These are phyloP conservation scores for Lactarius hatsudake DNA, from an alignment of 768 basidiomycete genomes.

Conservation along the genomic window DNA sequence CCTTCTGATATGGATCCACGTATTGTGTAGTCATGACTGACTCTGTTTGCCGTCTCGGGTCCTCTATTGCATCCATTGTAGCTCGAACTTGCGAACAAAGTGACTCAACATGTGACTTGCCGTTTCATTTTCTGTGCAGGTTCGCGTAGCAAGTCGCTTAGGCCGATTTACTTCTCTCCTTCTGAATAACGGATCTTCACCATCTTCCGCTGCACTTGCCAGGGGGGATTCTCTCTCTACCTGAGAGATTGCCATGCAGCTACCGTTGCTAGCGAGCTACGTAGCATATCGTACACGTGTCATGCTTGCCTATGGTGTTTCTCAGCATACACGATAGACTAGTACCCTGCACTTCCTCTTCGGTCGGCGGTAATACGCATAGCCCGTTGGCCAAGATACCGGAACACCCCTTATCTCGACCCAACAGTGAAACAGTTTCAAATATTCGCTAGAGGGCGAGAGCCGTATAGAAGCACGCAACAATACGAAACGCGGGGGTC, in stretches of 20 bases:
- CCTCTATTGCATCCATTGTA: neutral
- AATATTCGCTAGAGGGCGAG: neutral
- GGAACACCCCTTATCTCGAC: neutral
- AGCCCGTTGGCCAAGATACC: neutral
- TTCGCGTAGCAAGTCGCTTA: neutral
- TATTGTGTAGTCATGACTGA: neutral
- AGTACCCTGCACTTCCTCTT: neutral
- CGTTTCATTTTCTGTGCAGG: neutral
- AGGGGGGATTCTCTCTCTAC: neutral
- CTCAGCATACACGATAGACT: neutral
- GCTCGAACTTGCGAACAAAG: neutral
- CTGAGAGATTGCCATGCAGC: neutral
- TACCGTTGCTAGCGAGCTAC: neutral
- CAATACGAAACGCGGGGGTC: neutral
- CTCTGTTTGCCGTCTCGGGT: conserved; percentile 7
- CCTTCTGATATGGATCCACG: conserved; percentile 8
- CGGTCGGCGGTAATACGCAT: neutral
- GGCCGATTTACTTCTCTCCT: neutral
- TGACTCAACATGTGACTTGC: neutral
- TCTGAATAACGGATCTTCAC: neutral
- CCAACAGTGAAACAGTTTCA: conserved; percentile 4
- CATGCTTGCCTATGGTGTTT: neutral
- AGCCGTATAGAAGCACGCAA: neutral
- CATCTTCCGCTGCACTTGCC: neutral
- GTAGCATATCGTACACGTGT: neutral